These are phyloP conservation scores for Lentinula edodes DNA, from an alignment of 768 basidiomycete genomes.

Conservation along the genomic window DNA sequence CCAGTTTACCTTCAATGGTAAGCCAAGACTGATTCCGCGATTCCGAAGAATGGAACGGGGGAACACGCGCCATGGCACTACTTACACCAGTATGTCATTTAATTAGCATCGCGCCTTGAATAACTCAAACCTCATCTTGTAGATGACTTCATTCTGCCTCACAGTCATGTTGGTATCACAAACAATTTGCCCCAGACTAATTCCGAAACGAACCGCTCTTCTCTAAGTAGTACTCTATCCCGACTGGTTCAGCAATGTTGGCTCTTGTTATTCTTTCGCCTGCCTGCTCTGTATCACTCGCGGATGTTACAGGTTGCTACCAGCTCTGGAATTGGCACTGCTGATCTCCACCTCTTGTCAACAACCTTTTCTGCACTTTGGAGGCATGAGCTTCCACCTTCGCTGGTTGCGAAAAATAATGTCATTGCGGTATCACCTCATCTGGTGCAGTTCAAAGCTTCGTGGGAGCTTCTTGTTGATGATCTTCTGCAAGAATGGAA, in stretches of 20 bases:
- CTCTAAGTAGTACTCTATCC: too few relatives aligned
- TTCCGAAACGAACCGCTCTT: too few relatives aligned
- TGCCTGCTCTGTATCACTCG: conserved; percentile 1
- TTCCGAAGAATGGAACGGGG: background rate
- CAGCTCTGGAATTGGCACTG: background rate
- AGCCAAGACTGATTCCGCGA: background rate
- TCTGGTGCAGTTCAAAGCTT: background rate
- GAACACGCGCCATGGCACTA: background rate
- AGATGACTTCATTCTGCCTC: background rate
- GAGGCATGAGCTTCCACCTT: background rate
- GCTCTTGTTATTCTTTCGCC: background rate
- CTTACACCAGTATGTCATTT: background rate
- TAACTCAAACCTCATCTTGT: background rate
- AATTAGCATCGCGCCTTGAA: background rate
- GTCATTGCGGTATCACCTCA: background rate
- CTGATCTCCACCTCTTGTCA: background rate
- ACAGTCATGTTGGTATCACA: background rate
- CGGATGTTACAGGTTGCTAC: background rate
- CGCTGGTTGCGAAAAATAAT: background rate
- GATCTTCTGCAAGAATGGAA: conserved; percentile 3
- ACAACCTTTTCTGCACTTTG: background rate
- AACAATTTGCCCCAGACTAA: background rate
- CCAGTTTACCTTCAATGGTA: background rate
- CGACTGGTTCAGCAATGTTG: background rate
- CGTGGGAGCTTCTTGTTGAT: conserved; percentile 2